Evolutionary conservation across 257 asterid species (phyloP).

Genomic region (Solanum corneliomulleri): DNA sequence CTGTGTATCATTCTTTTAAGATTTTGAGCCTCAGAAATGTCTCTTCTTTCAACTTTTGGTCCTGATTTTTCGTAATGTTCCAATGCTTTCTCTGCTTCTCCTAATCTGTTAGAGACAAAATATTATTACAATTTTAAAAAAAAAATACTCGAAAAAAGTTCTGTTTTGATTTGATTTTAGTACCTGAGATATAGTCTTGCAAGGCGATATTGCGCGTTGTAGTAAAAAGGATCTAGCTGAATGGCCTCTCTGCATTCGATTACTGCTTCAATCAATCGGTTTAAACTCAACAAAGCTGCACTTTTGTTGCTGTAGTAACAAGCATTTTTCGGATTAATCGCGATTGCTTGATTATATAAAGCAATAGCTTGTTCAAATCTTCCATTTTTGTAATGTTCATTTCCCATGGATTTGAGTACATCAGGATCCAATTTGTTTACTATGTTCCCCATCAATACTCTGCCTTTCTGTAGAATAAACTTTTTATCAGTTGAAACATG

Average conservation of each 20-base stretch:
- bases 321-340: slow-evolving; percentile 38
- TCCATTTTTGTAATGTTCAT: slow-evolving; percentile 33
- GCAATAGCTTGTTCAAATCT: slow-evolving; percentile 39
- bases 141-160: neutral
- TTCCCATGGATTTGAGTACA: slow-evolving; percentile 39
- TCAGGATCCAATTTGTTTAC: slow-evolving; percentile 25
- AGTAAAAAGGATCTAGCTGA: slow-evolving; percentile 32
- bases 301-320: slow-evolving; percentile 47
- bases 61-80: slow-evolving; percentile 35
- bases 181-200: slow-evolving; percentile 51
- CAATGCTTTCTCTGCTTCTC: slow-evolving; percentile 44
- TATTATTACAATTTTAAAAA: neutral
- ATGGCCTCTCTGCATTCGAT: slow-evolving; percentile 40
- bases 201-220: slow-evolving; percentile 45
- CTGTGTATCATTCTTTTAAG: slow-evolving; percentile 18
- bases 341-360: slow-evolving; percentile 45
- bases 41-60: slow-evolving; percentile 23
- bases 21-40: slow-evolving; percentile 26
- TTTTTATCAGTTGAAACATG: neutral
- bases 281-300: slow-evolving; percentile 49
- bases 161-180: neutral
- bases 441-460: slow-evolving; percentile 8
- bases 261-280: slow-evolving; percentile 45
- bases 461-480: neutral
- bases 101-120: slow-evolving; percentile 27